phyloP scores from a whole-genome alignment of 2,329 filamentous ascomycete genomes.

The Fusarium oxysporum region DNA sequence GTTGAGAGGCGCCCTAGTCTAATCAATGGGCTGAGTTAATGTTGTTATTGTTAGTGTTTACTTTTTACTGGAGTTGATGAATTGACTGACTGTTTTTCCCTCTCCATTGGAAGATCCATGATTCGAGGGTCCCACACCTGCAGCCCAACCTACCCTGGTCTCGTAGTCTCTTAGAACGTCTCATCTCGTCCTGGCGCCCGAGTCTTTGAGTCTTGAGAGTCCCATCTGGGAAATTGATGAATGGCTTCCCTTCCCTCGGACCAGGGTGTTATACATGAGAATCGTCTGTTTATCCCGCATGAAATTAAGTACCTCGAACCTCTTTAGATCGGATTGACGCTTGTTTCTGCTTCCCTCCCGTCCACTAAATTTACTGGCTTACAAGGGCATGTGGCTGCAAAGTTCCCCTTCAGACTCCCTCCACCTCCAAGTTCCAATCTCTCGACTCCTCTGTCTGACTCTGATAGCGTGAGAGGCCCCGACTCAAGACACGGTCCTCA shows the following conservation, averaged over 20 bases:
- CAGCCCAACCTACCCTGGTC: slow-evolving; percentile 36
- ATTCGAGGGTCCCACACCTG: slow-evolving; percentile 37
- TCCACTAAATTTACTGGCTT: slow-evolving; percentile 12
- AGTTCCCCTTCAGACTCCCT: slow-evolving; percentile 20
- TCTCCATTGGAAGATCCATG: neutral
- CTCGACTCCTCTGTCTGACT: slow-evolving; percentile 18
- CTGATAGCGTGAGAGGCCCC: slow-evolving; percentile 39
- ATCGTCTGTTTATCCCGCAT: slow-evolving; percentile 16
- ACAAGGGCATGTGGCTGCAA: slow-evolving; percentile 9
- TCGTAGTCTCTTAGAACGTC: slow-evolving; percentile 27
- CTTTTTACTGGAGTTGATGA: neutral
- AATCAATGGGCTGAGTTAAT: slow-evolving; percentile 15
- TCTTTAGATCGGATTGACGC: slow-evolving; percentile 5
- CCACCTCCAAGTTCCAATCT: slow-evolving; percentile 8
- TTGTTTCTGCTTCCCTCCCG: slow-evolving; percentile 34
- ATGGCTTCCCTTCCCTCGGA: slow-evolving; percentile 19
- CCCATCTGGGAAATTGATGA: slow-evolving; percentile 29
- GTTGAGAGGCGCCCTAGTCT: slow-evolving; percentile 15
- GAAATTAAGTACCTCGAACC: slow-evolving; percentile 20
- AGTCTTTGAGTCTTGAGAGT: slow-evolving; percentile 38
- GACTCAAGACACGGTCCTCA: slow-evolving; percentile 44
- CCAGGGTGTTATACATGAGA: slow-evolving; percentile 20
- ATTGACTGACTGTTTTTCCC: neutral
- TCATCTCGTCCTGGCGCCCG: slow-evolving; percentile 47
- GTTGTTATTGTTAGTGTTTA: slow-evolving; percentile 13